Percentiles rank a stretch among this genome's conserved stretches.
phyloP scores from a whole-genome alignment of 2,329 filamentous ascomycete genomes.

The Clonostachys chloroleuca region DNA sequence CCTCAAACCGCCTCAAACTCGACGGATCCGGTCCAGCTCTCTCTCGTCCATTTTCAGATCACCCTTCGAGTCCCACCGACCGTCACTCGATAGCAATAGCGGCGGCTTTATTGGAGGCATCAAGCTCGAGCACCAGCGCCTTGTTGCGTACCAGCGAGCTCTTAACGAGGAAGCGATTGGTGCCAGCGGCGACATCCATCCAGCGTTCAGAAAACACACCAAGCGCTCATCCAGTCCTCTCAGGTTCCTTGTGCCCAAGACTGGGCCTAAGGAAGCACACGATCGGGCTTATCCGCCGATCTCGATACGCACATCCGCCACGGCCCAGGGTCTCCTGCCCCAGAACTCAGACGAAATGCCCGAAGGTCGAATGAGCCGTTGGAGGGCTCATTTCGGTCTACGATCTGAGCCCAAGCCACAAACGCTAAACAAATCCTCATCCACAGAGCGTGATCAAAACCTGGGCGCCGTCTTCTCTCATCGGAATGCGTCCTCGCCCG shows the following conservation, averaged over 20 bases:
- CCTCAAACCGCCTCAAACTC: conserved; percentile 8
- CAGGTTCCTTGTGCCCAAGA: conserved; percentile 6
- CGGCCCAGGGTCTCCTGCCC: conserved; percentile 16
- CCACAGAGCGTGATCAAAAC: not conserved
- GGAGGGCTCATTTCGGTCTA: conserved; percentile 18
- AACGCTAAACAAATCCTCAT: not conserved
- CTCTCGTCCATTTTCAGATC: conserved; percentile 25
- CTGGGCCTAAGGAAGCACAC: conserved; percentile 7
- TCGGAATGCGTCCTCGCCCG: too few relatives aligned
- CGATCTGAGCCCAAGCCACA: conserved; percentile 3
- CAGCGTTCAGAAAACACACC: conserved; percentile 18
- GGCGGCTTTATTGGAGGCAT: conserved; percentile 33
- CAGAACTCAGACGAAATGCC: conserved; percentile 18
- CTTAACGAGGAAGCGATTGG: conserved; percentile 14
- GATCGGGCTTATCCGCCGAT: conserved; percentile 28
- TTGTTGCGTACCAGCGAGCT: conserved; percentile 20
- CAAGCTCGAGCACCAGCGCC: conserved; percentile 31
- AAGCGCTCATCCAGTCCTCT: conserved; percentile 18
- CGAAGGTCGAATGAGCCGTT: conserved; percentile 22
- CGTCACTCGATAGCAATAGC: conserved; percentile 19
- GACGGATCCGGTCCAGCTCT: conserved; percentile 26
- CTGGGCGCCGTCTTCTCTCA: too few relatives aligned
- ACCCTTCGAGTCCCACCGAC: conserved; percentile 25
- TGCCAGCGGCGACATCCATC: conserved; percentile 21
- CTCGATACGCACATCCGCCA: conserved; percentile 21